Base-by-base conservation (phyloP, 2,329 filamentous ascomycete species). In the Epichloe brachyelytri region DNA sequence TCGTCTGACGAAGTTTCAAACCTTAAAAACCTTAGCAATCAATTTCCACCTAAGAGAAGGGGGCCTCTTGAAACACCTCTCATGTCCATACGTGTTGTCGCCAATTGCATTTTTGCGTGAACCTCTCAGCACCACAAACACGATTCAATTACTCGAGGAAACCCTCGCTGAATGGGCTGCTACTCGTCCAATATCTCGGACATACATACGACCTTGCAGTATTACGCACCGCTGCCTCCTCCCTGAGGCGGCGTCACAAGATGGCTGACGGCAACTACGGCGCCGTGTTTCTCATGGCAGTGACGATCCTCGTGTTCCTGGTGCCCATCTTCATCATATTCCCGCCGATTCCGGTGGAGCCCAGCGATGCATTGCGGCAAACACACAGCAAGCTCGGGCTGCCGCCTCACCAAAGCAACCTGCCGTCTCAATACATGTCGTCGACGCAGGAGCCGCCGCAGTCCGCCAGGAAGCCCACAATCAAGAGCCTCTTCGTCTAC, bases 401-500 rank as follows among this genome's bases (percentile, higher is more conserved):
- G 33, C 56, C 63, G 17, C 59, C 62, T 19, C 55, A 61, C 22
- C 59, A 64, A 54, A 72, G 69, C 60, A 70, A 69, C 41, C 62
- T 73, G 46, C 58, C 55, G 38, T 49, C 57, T 44, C 63, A 63
- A 50, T 48, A 54, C 48, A 59, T 56, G 37, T 50, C 57, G 36
- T 50, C 55, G 34, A 52, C 52, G 45, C 60, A 60, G 40, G 52
- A 55, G 44, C 48, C 54, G 44, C 47, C 54, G 22, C 57, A 57
- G 34, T 52, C 59, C 8, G 54, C 55, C 46, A 52, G 59, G 56
- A 37, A 52, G 36, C 47, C 59, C 52, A 54, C 51, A 19, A 63
- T 77, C 48, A 67, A 88, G 64, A 86, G 85, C 51, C 71, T 95
- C 48, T 83, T 82, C 69, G 77, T 89, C 53, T 91, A 93, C 65